Evolutionary conservation across 2,329 filamentous ascomycete species (phyloP).

Genomic region (Colletotrichum scovillei): DNA sequence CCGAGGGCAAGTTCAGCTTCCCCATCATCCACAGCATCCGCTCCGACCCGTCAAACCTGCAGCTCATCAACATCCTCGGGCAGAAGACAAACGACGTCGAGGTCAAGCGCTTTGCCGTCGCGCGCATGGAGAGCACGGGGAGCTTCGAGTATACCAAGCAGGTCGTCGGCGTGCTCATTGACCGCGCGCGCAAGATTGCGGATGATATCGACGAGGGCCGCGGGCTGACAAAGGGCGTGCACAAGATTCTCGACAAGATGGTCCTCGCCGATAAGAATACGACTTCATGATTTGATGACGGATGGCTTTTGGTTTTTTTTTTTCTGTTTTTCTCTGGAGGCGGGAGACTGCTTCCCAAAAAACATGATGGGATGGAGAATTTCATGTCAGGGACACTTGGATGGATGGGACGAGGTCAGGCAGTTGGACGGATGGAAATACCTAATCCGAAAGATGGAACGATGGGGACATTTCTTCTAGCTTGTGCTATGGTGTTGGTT

Average conservation of each 20-base stretch:
- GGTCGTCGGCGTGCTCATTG: constrained; percentile 73
- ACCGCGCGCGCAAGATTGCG: constrained; percentile 71
- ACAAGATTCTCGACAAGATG: constrained; percentile 78
- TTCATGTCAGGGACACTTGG: background rate
- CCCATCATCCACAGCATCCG: constrained; percentile 95
- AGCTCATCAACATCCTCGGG: constrained; percentile 91
- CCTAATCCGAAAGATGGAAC: background rate
- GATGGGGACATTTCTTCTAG: background rate
- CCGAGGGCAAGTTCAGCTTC: constrained; percentile 97
- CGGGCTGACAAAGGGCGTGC: constrained; percentile 67
- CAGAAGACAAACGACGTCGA: constrained; percentile 89
- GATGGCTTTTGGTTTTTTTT: background rate
- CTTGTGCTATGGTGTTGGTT: background rate
- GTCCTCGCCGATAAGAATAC: constrained; percentile 40
- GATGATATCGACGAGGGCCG: constrained; percentile 72
- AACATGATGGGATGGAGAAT: too few relatives aligned
- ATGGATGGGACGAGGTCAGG: background rate
- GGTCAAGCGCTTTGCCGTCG: constrained; percentile 90
- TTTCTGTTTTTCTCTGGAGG: background rate
- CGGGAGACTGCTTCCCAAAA: background rate
- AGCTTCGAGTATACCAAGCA: constrained; percentile 87
- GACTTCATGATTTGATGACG: background rate
- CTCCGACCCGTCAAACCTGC: constrained; percentile 76
- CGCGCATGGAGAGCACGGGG: constrained; percentile 89
- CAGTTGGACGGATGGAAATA: background rate